Evolutionary conservation across 78 protist species (phyloP), one percentile per base, ranked within the genome.

Genomic region (Speleostelium caveatum): DNA sequence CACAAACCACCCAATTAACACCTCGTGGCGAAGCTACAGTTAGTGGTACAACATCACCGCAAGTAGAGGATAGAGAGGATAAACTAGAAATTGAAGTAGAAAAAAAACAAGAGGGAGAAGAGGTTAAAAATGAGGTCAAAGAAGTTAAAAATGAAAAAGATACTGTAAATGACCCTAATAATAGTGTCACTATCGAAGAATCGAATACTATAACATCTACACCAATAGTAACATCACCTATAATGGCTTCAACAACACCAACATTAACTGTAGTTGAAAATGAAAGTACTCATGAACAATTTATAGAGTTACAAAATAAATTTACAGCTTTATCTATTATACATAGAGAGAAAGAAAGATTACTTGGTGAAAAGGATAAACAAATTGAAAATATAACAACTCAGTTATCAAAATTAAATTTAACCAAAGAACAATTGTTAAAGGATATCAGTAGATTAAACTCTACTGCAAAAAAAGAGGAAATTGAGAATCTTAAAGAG

Each of bases 401-500:
- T 16, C 75, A 83, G 38, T 17, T 55, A 28, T 56, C 73, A 69
- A 67, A 83, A 41, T 42, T 69, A 33, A n/a, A 45, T 51, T 56
- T 28, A 58, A 41, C 41, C 19, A 60, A 65, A 22, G 91, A 83
- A 24, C 91, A 83, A 33, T 58, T 83, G 36, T 59, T 83, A 36
- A 24, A n/a, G 16, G 91, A 83, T 69, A 69, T 83, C 10, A 30
- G 1, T 0, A 67, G 51, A 21, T 41, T 83, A 24, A 83, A 83
- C 51, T 28, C 51, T n/a, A 73, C 53, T 83, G 45, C 61, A 59
- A 83, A 83, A 49, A 80, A 83, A 42, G 85, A 73, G 32, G 86
- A 73, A 41, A 55, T 86, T 3, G 87, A 86, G 41, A 75, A 86
- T 65, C 60, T 86, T 56, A 86, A 86, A 41, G 93, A 73, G 17